Conservation (phyloP, 768 basidiomycete genomes). For the Boletus fagicola region DNA sequence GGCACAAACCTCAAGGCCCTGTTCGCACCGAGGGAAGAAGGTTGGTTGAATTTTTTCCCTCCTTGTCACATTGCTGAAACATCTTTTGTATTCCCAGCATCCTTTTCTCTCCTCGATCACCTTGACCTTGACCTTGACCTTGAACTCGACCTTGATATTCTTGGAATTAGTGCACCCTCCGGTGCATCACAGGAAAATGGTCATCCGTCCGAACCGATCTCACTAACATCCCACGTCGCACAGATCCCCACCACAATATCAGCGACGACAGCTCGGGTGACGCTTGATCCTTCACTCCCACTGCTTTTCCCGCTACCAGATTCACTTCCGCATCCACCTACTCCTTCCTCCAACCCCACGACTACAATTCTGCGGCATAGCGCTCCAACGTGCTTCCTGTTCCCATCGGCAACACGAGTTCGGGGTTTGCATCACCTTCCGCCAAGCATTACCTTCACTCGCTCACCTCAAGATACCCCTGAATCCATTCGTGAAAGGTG, state of each 20-base stretch:
- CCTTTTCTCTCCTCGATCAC: constrained; percentile 75
- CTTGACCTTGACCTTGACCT: constrained; percentile 74
- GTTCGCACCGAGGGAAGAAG: constrained; percentile 67
- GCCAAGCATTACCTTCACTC: constrained; percentile 16
- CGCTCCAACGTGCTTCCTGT: constrained; percentile 25
- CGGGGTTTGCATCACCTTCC: constrained; percentile 47
- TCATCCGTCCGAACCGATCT: constrained; percentile 1
- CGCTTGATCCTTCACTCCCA: constrained; percentile 52
- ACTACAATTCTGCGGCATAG: constrained; percentile 7
- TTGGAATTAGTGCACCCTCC: constrained; percentile 22
- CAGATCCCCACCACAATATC: constrained; percentile 3
- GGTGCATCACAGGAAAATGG: constrained; percentile 1
- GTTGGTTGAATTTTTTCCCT: constrained; percentile 35
- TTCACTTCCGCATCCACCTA: constrained; percentile 16
- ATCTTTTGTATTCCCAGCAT: constrained; percentile 35
- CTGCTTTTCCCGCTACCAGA: constrained; percentile 60
- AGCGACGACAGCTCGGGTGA: constrained; percentile 22
- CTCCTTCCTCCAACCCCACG: constrained; percentile 14
- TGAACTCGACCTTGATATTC: constrained; percentile 61
- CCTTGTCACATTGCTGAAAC: not conserved
- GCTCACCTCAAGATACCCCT: constrained; percentile 25
- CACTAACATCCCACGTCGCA: not conserved
- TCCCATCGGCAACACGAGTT: constrained; percentile 40
- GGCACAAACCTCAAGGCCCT: constrained; percentile 62
- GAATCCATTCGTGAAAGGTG: constrained; percentile 60